Conservation (phyloP, 2,329 filamentous ascomycete genomes). For the Cladobotryum mycophilum region DNA sequence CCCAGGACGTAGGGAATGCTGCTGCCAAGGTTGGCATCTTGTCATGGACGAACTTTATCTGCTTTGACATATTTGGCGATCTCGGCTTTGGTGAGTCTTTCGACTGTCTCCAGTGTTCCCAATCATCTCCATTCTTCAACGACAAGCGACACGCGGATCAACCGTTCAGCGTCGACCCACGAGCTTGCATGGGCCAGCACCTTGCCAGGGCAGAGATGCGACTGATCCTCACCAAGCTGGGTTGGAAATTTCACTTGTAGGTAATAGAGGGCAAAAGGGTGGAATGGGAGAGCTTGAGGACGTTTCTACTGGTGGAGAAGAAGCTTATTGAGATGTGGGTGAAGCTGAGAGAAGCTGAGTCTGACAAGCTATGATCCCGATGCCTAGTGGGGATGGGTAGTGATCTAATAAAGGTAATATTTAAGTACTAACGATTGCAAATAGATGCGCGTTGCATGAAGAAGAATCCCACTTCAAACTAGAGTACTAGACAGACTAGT, state of each 20-base stretch:
- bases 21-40: slow-evolving; percentile 12
- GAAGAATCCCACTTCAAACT: too few species aligned
- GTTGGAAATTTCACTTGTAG: slow-evolving; percentile 11
- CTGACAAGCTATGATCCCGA: too few species aligned
- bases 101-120: slow-evolving; percentile 9
- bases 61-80: slow-evolving; percentile 21
- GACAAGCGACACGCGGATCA: slow-evolving; percentile 2
- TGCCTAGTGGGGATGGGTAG: too few species aligned
- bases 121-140: slow-evolving; percentile 7
- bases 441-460: too few species aligned
- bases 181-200: slow-evolving; percentile 5
- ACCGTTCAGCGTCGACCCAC: slow-evolving; percentile 6
- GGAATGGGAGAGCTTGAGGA: slow-evolving; percentile 6
- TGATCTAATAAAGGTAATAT: too few species aligned
- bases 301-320: slow-evolving; percentile 7
- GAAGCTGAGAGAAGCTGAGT: neutral
- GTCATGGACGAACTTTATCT: slow-evolving; percentile 22
- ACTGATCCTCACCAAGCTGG: slow-evolving; percentile 9
- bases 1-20: slow-evolving; percentile 1
- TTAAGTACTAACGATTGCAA: too few species aligned
- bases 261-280: slow-evolving; percentile 5
- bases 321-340: slow-evolving; percentile 1
- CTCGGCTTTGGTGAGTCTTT: slow-evolving; percentile 17
- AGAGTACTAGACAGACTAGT: too few species aligned
- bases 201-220: slow-evolving; percentile 9